These are phyloP conservation scores for Cercospora sp. DNA, from an alignment of 2,329 filamentous ascomycete species.

Conservation along the genomic window DNA sequence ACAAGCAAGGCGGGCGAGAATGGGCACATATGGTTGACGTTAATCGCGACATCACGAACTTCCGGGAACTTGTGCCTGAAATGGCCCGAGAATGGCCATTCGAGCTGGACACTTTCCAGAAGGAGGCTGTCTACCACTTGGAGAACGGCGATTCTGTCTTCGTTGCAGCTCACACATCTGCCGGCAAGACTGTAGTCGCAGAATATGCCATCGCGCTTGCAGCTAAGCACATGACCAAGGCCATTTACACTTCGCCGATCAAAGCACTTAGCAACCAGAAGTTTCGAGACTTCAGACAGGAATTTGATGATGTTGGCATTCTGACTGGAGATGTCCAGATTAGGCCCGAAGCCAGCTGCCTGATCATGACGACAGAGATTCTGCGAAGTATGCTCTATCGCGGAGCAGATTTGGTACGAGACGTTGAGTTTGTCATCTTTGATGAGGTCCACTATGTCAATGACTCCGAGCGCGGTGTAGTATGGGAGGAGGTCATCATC, in stretches of 20 bases:
- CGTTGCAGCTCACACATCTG: conserved; percentile 94
- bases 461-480: conserved; percentile 89
- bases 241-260: conserved; percentile 98
- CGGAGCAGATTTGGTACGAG: conserved; percentile 90
- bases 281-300: conserved; percentile 87
- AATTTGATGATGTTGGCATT: conserved; percentile 95
- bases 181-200: conserved; percentile 95
- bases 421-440: conserved; percentile 98
- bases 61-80: conserved; percentile 86
- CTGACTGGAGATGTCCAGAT: conserved; percentile 98
- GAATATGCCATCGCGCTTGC: conserved; percentile 97
- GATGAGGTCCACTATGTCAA: conserved; percentile 99
- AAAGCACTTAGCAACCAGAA: conserved; percentile 99
- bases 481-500: conserved; percentile 99
- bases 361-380: conserved; percentile 99
- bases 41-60: conserved; percentile 89
- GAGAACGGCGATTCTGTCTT: conserved; percentile 97
- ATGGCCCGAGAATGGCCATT: conserved; percentile 98
- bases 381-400: conserved; percentile 96
- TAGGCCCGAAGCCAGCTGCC: conserved; percentile 91
- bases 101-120: conserved; percentile 96
- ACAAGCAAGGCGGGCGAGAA: conserved; percentile 75
- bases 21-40: conserved; percentile 99
- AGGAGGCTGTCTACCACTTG: conserved; percentile 95
- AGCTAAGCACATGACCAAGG: conserved; percentile 98